Evolutionary conservation across 176 grass and related monocot species (phyloP).

Genomic region (Ananas comosus): DNA sequence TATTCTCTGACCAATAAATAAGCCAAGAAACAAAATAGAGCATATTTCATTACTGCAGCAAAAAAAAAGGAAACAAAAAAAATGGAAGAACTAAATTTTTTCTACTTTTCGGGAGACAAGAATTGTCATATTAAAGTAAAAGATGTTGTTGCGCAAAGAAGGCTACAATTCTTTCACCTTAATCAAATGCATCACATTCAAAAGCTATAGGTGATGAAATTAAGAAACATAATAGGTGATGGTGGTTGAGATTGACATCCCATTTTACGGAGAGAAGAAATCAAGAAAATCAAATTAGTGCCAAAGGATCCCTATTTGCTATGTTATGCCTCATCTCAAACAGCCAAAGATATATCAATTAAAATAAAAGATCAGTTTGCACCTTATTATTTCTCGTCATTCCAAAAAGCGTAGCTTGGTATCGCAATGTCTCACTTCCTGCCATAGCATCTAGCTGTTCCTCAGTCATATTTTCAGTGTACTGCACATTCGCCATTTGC

Average conservation of each 20-base stretch:
- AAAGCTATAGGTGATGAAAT: constrained; percentile 6
- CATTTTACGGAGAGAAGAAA: neutral
- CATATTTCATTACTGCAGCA: too few relatives aligned
- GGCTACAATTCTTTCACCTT: neutral
- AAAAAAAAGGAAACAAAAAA: too few relatives aligned
- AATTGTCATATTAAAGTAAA: too few relatives aligned
- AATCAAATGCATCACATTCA: constrained; percentile 3
- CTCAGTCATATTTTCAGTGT: constrained; percentile 97
- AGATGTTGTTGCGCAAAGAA: too few relatives aligned
- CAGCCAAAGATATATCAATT: neutral
- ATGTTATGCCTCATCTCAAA: neutral
- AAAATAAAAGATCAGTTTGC: neutral
- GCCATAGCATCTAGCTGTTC: constrained; percentile 97
- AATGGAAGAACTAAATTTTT: too few relatives aligned
- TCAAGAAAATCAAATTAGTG: too few relatives aligned
- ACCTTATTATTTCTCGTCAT: constrained; percentile 85
- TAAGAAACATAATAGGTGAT: too few relatives aligned
- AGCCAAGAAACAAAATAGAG: too few relatives aligned
- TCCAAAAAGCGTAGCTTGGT: constrained; percentile 79
- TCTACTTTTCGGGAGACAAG: too few relatives aligned
- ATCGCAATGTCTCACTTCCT: constrained; percentile 83
- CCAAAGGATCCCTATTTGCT: too few relatives aligned
- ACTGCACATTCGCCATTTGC: constrained; percentile 99
- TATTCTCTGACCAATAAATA: too few relatives aligned
- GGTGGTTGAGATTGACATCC: neutral